Conservation (phyloP, 257 asterid species). For the Plectranthus barbatus region DNA sequence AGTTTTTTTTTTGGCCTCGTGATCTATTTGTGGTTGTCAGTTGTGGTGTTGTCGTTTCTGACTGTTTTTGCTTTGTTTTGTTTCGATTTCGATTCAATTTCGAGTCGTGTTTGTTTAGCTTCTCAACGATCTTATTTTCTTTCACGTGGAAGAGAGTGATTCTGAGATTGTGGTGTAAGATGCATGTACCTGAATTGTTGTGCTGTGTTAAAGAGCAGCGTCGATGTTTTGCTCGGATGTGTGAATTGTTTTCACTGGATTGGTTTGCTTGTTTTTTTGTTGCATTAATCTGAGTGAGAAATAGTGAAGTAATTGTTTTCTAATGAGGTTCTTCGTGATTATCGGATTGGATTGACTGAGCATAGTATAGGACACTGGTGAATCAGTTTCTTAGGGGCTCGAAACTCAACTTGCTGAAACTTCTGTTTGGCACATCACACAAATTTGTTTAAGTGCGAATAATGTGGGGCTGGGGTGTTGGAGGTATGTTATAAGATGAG, state of each 20-base stretch:
- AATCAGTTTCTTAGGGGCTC: neutral
- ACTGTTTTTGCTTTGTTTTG: too few relatives aligned
- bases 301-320: neutral
- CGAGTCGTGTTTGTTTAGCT: neutral
- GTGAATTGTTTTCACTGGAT: neutral
- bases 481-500: neutral
- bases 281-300: neutral
- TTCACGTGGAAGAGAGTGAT: neutral
- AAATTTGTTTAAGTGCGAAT: neutral
- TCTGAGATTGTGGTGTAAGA: neutral
- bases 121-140: neutral
- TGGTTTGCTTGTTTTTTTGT: too few relatives aligned
- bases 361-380: neutral
- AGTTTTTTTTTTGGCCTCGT: neutral
- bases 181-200: conserved; percentile 2
- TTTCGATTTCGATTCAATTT: neutral
- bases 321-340: neutral
- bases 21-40: neutral
- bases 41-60: neutral
- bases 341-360: neutral
- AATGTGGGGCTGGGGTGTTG: neutral
- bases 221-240: neutral
- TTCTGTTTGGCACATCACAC: neutral
- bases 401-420: neutral
- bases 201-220: neutral